Evolutionary conservation across 768 basidiomycete genomes (phyloP).

Genomic region (Lactifluus pinguis): DNA sequence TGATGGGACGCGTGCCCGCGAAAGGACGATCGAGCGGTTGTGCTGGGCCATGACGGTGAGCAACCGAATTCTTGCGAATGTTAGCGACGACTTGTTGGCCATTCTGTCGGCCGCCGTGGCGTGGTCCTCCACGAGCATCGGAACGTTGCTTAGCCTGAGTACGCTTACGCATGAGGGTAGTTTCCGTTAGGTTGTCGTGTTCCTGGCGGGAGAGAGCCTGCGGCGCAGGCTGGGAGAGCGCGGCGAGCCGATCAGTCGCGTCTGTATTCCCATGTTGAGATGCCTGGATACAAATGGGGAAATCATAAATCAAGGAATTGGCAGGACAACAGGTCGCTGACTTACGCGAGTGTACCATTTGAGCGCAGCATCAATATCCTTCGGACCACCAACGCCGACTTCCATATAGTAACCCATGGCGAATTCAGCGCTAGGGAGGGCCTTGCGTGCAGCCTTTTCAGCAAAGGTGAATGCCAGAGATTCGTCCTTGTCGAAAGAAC

Average conservation of each 20-base stretch:
- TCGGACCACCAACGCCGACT: conserved; percentile 75
- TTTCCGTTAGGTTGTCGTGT: conserved; percentile 71
- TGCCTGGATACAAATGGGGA: conserved; percentile 38
- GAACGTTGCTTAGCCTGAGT: conserved; percentile 62
- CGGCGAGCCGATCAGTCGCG: conserved; percentile 63
- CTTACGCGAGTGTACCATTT: conserved; percentile 70
- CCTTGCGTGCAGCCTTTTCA: conserved; percentile 71
- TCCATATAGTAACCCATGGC: conserved; percentile 95
- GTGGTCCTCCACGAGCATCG: conserved; percentile 24
- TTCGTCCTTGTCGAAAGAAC: conserved; percentile 81
- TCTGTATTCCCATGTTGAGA: conserved; percentile 72
- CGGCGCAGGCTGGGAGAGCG: conserved; percentile 52
- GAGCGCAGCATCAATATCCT: conserved; percentile 52
- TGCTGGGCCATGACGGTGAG: conserved; percentile 16
- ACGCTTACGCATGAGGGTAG: conserved; percentile 72
- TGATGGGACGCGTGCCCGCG: background rate
- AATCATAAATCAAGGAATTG: background rate
- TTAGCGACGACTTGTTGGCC: conserved; percentile 42
- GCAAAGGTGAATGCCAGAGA: conserved; percentile 81
- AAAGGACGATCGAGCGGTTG: background rate
- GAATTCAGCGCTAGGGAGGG: conserved; percentile 78
- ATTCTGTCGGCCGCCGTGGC: conserved; percentile 24
- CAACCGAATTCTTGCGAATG: conserved; percentile 43
- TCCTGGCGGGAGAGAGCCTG: conserved; percentile 66
- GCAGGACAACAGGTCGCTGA: conserved; percentile 6